phyloP scores from a whole-genome alignment of 2,329 filamentous ascomycete species.

The Alternaria arbusti region DNA sequence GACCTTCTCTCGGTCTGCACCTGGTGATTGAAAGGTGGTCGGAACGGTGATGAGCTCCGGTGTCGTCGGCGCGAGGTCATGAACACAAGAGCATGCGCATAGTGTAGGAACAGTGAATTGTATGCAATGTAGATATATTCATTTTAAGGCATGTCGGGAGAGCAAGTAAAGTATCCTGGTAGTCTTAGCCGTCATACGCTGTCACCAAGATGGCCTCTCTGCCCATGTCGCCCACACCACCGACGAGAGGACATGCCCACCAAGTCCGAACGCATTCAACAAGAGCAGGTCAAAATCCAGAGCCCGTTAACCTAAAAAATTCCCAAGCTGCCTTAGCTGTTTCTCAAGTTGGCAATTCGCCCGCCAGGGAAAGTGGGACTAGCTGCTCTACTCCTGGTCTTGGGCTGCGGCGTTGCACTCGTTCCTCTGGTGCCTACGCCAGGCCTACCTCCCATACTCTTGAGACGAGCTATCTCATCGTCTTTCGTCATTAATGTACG shows the following conservation, averaged over 20 bases:
- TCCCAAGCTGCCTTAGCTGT: not conserved
- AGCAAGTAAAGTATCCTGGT: not conserved
- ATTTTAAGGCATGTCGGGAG: too few species aligned
- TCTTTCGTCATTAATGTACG: slow-evolving; percentile 26
- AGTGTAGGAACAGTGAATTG: not conserved
- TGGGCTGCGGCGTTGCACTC: slow-evolving; percentile 39
- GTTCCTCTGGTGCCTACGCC: slow-evolving; percentile 37
- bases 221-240: not conserved
- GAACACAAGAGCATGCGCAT: not conserved
- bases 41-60: not conserved
- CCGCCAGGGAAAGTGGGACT: slow-evolving; percentile 33
- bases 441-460: slow-evolving; percentile 20
- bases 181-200: not conserved
- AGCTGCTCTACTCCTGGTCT: slow-evolving; percentile 33
- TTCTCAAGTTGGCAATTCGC: slow-evolving; percentile 33
- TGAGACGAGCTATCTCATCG: slow-evolving; percentile 30
- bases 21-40: not conserved
- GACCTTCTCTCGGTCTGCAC: not conserved
- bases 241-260: not conserved
- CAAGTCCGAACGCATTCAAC: not conserved
- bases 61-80: not conserved
- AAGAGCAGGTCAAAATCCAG: not conserved
- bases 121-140: not conserved
- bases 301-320: not conserved
- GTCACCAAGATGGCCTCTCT: not conserved